Conservation (phyloP, 2,329 filamentous ascomycete species). For the Fusarium graminum region DNA sequence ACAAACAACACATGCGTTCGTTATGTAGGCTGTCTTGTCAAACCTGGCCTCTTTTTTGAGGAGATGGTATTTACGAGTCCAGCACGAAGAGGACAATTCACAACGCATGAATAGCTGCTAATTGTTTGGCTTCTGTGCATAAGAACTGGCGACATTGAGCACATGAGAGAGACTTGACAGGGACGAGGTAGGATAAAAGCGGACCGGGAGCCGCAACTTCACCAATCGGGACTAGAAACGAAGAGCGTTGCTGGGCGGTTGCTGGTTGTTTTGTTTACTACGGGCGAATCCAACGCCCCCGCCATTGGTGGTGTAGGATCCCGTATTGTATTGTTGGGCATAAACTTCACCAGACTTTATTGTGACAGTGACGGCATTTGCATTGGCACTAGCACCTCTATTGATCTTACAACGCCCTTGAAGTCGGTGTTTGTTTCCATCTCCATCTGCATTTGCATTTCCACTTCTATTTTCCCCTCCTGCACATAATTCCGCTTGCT, state of each 20-base stretch:
- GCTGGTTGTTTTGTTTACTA: slow-evolving; percentile 54
- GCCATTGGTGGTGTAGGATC: slow-evolving; percentile 38
- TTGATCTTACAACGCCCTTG: slow-evolving; percentile 23
- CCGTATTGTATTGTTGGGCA: slow-evolving; percentile 35
- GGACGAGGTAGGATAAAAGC: slow-evolving; percentile 39
- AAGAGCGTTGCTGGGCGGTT: slow-evolving; percentile 52
- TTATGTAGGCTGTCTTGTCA: background rate
- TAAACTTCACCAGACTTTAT: slow-evolving; percentile 36
- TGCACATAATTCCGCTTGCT: slow-evolving; percentile 11
- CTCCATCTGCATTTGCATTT: slow-evolving; percentile 3
- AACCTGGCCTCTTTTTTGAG: no score
- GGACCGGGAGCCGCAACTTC: slow-evolving; percentile 11
- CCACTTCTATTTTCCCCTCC: background rate
- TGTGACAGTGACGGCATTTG: slow-evolving; percentile 43
- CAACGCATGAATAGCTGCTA: slow-evolving; percentile 23
- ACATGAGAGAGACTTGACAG: slow-evolving; percentile 34
- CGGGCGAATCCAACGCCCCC: slow-evolving; percentile 42
- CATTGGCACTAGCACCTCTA: slow-evolving; percentile 28
- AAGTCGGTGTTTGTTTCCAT: slow-evolving; percentile 29
- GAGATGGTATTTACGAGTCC: background rate
- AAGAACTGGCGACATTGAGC: slow-evolving; percentile 25
- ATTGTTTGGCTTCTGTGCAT: slow-evolving; percentile 16
- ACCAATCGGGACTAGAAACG: slow-evolving; percentile 45
- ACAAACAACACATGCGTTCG: slow-evolving; percentile 8
- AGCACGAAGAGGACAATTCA: background rate